A percentile compares a stretch with the other conserved stretches of the same genome.
Evolutionary conservation across 139 green algal genomes (phyloP).

Genomic region (Cymbomonas tetramitiformis): DNA sequence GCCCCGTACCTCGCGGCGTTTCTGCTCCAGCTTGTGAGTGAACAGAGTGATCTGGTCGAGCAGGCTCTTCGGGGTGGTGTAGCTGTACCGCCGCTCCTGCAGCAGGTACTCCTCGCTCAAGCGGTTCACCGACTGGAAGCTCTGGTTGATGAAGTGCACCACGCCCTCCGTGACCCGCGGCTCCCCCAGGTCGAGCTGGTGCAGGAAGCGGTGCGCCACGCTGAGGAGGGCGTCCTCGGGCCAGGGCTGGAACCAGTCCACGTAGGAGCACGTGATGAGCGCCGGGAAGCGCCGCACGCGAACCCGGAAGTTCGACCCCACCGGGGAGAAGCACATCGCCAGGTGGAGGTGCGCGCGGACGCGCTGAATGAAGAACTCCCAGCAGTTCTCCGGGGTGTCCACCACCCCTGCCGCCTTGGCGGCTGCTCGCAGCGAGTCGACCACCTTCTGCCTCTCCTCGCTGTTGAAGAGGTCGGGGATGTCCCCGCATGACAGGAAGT

Average conservation of each 20-base stretch:
- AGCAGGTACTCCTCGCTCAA: background rate
- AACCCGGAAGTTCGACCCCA: too few species aligned
- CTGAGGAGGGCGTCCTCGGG: background rate
- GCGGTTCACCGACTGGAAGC: background rate
- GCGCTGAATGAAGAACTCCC: too few species aligned
- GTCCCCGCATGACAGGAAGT: constrained; percentile 78
- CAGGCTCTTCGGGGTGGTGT: background rate
- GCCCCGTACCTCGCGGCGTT: too few species aligned
- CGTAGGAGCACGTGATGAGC: background rate
- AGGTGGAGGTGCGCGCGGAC: too few species aligned
- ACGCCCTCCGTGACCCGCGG: background rate
- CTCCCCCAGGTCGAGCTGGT: background rate
- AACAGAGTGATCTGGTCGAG: too few species aligned
- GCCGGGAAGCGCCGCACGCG: background rate
- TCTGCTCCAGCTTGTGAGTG: too few species aligned
- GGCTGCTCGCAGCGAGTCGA: constrained; percentile 67
- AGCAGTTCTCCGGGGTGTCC: constrained; percentile 79
- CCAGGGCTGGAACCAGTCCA: background rate
- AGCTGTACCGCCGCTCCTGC: background rate
- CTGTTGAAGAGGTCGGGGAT: constrained; percentile 71
- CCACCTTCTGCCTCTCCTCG: constrained; percentile 77
- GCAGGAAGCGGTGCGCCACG: background rate
- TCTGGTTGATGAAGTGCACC: background rate
- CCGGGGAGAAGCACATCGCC: too few species aligned
- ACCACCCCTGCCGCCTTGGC: constrained; percentile 28